Evolutionary conservation across 2,329 filamentous ascomycete species (phyloP), one percentile per base, ranked within the genome.

Genomic region (Colletotrichum siamense): DNA sequence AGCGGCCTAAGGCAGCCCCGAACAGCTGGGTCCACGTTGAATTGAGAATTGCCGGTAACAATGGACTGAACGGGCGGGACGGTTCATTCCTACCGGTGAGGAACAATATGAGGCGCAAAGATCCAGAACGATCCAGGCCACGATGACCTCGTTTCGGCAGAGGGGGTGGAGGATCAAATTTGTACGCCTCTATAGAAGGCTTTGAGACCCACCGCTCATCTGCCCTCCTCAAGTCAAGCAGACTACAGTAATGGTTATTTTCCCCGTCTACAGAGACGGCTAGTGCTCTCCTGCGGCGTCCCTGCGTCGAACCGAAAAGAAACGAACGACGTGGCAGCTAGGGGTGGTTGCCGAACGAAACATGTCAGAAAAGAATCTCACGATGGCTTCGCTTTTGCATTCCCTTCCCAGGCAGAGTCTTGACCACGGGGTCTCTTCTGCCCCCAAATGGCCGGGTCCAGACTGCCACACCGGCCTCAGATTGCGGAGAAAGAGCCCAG

Each of bases 321-420:
- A 39, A 73, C 44, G 44, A 59, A 26, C 70, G 64, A 76, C 74
- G 74, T 76, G 74, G 74, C 74, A 69, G 59, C 18, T 52, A 26
- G 55, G 39, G 59, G 34, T n/a, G 59, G 18, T 22, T 57, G 57
- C 49, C 55, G 57, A 64, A 65, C 55, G 57, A 63, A 61, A 49
- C 32, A 34, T 34, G 28, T 18, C 28, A 63, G 57, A 18, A 34
- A 22, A 16, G 55, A 76, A 69, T 73, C 70, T 76, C 74, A 76
- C 74, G 74, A 76, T 76, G 59, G 64, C 74, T 76, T 76, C 74
- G 70, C 64, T 69, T 73, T 76, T 68, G 64, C 73, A 69, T 61
- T 73, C 64, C 70, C 22, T 52, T 57, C 70, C n/a, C 24, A 57
- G 49, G 55, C 26, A 44, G 22, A 22, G 24, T 69, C 30, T 63